Evolutionary conservation across 2,329 filamentous ascomycete genomes (phyloP).

Genomic region (Ophiostoma novo-ulmi): DNA sequence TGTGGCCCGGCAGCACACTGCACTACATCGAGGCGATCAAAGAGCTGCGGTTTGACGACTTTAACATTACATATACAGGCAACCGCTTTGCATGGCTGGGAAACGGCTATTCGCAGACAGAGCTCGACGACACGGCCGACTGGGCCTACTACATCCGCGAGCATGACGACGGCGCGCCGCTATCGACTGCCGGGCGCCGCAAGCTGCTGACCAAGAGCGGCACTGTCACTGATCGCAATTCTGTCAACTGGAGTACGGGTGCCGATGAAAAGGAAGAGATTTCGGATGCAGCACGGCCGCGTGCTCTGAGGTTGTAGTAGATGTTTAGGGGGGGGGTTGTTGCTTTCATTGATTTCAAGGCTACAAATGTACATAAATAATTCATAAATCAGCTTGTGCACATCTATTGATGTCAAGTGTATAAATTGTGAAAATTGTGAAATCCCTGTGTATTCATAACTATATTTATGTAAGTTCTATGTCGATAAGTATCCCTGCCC

Average conservation of each 20-base stretch:
- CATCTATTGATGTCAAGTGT: not conserved
- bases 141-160: conserved; percentile 28
- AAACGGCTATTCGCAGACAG: conserved; percentile 42
- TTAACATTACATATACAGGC: conserved; percentile 28
- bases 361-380: too few species aligned
- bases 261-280: not conserved
- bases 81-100: conserved; percentile 28
- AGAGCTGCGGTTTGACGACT: conserved; percentile 35
- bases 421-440: not conserved
- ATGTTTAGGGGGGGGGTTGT: too few species aligned
- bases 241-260: conserved; percentile 27
- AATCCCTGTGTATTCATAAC: too few species aligned
- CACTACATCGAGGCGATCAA: conserved; percentile 32
- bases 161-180: conserved; percentile 23
- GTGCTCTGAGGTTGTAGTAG: not conserved
- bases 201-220: conserved; percentile 32
- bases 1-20: conserved; percentile 29
- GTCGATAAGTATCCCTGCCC: not conserved
- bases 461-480: not conserved
- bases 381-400: not conserved
- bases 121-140: conserved; percentile 40
- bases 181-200: conserved; percentile 25
- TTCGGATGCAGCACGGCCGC: not conserved
- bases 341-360: too few species aligned
- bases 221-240: conserved; percentile 26